Conservation (phyloP, 345 rosid species). For the Syzygium jambos region DNA sequence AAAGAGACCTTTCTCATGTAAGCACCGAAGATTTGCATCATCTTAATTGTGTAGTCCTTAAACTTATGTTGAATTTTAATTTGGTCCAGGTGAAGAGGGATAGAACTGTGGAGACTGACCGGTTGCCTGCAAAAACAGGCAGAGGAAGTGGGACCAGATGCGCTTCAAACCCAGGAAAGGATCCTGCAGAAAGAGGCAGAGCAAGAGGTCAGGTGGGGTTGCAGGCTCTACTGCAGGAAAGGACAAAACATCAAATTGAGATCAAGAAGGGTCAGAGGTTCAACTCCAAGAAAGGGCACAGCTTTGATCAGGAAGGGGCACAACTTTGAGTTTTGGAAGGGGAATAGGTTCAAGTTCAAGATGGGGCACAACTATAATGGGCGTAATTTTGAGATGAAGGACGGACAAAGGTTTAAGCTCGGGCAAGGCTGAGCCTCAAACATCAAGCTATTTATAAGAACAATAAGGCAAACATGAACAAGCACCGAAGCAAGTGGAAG, state of each 20-base stretch:
- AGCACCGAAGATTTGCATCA: accelerated
- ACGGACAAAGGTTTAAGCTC: too few relatives aligned
- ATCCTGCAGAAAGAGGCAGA: not conserved
- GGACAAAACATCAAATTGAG: not conserved
- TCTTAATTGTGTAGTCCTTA: not conserved
- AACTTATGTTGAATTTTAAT: not conserved
- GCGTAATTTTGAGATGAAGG: too few relatives aligned
- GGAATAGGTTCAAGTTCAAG: too few relatives aligned
- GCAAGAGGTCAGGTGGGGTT: not conserved
- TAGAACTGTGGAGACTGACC: not conserved
- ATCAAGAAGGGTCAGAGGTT: not conserved
- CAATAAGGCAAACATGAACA: too few relatives aligned
- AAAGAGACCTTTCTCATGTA: not conserved
- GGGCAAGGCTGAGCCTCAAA: too few relatives aligned
- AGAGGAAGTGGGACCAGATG: not conserved
- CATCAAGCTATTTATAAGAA: too few relatives aligned
- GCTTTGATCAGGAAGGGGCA: not conserved
- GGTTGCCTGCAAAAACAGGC: not conserved
- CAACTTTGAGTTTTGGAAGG: too few relatives aligned
- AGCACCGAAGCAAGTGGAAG: too few relatives aligned
- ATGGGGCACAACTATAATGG: too few relatives aligned
- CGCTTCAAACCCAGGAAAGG: not conserved
- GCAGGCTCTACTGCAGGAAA: not conserved
- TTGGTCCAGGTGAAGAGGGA: not conserved
- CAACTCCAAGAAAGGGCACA: not conserved